phyloP scores from a whole-genome alignment of 1,284 basidiomycete species.

The Mycena citricolor region DNA sequence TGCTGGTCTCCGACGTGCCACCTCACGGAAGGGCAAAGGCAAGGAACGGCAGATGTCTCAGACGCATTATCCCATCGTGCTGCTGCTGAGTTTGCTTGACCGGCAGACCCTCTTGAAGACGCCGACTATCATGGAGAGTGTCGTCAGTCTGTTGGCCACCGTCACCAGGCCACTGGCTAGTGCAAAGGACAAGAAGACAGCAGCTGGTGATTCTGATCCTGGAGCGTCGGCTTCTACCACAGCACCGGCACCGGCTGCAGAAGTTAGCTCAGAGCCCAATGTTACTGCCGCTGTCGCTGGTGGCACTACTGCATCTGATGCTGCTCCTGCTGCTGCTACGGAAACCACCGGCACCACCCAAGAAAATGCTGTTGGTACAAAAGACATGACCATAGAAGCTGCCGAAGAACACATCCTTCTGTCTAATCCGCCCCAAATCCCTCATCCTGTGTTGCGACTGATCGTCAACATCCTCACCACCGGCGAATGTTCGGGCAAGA shows the following conservation, averaged over 20 bases:
- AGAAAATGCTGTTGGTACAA: constrained; percentile 12
- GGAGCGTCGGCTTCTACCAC: constrained; percentile 17
- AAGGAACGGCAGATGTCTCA: constrained; percentile 84
- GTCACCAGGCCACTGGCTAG: constrained; percentile 80
- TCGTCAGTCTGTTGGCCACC: constrained; percentile 81
- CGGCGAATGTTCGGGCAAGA: constrained; percentile 92
- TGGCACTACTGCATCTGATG: background rate
- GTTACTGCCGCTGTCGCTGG: background rate
- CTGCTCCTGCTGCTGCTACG: constrained; percentile 5
- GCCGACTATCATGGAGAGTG: constrained; percentile 87
- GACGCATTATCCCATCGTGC: constrained; percentile 87
- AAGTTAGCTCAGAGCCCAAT: background rate
- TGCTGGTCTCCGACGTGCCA: constrained; percentile 64
- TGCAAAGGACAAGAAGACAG: constrained; percentile 51
- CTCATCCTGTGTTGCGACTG: constrained; percentile 76
- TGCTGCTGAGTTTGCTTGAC: constrained; percentile 84
- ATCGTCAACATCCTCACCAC: constrained; percentile 93
- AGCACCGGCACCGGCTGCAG: background rate
- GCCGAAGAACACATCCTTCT: constrained; percentile 66
- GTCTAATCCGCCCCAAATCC: constrained; percentile 77
- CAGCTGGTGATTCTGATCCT: constrained; percentile 30
- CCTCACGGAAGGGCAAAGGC: constrained; percentile 86
- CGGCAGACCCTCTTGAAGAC: constrained; percentile 82
- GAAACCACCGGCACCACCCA: background rate
- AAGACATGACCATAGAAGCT: constrained; percentile 37